These are phyloP conservation scores for Neoboletus magnificus DNA, from an alignment of 768 basidiomycete species.

Conservation along the genomic window DNA sequence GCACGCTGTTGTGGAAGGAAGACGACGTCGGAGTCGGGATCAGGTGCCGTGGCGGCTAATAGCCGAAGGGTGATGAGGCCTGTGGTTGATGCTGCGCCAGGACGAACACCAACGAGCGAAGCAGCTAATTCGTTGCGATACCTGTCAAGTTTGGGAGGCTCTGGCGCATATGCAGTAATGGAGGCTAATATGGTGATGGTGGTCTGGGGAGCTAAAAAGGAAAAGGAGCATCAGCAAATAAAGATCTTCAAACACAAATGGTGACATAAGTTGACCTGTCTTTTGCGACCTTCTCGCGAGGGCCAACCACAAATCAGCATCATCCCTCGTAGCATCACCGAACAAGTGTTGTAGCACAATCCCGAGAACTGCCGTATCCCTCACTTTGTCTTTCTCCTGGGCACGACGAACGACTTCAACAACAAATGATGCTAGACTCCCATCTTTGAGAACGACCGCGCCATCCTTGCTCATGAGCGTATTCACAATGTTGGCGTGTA, in stretches of 20 bases:
- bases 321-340: constrained; percentile 53
- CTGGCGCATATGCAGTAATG: constrained; percentile 58
- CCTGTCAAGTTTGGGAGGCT: constrained; percentile 69
- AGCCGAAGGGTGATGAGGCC: constrained; percentile 69
- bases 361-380: constrained; percentile 59
- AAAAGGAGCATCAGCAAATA: background rate
- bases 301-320: constrained; percentile 75
- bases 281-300: constrained; percentile 65
- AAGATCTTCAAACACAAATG: background rate
- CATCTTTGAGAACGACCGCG: constrained; percentile 18
- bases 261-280: constrained; percentile 43
- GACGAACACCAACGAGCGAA: constrained; percentile 62
- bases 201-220: constrained; percentile 59
- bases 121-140: constrained; percentile 91
- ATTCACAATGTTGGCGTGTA: constrained; percentile 46
- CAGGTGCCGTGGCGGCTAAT: constrained; percentile 71
- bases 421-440: constrained; percentile 28
- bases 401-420: constrained; percentile 32
- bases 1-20: constrained; percentile 85
- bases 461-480: constrained; percentile 30
- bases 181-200: constrained; percentile 64
- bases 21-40: constrained; percentile 70
- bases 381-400: constrained; percentile 41
- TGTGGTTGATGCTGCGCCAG: constrained; percentile 58
- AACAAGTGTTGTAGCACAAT: constrained; percentile 58